Percentiles rank a stretch among this genome's conserved stretches.
These are phyloP conservation scores for Takakia lepidozioides DNA, from an alignment of 225 moss, liverwort and hornwort genomes.

Conservation along the genomic window DNA sequence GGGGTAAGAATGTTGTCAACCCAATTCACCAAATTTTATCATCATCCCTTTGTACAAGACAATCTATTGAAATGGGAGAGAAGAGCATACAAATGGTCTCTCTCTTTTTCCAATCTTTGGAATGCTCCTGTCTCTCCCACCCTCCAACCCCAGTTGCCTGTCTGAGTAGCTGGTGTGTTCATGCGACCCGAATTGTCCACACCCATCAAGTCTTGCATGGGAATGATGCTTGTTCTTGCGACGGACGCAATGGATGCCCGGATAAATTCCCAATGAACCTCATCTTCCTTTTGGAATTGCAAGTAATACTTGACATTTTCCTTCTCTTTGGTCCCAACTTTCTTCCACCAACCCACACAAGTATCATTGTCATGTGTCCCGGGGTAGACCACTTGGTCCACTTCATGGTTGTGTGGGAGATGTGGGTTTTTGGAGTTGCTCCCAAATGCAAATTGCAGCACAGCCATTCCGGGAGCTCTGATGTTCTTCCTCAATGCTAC, in stretches of 20 bases:
- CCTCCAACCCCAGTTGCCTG: constrained; percentile 46
- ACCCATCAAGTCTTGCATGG: constrained; percentile 79
- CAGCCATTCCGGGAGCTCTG: constrained; percentile 78
- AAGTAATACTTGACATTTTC: constrained; percentile 32
- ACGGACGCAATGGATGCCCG: constrained; percentile 44
- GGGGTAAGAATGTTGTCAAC: no score
- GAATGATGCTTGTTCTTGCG: constrained; percentile 61
- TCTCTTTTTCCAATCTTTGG: constrained; percentile 20
- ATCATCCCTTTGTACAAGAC: no score
- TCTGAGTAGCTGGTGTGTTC: constrained; percentile 60
- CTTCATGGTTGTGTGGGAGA: constrained; percentile 74
- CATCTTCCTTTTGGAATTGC: constrained; percentile 23
- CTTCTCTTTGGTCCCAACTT: constrained; percentile 7
- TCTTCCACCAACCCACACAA: constrained; percentile 39
- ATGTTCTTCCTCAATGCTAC: constrained; percentile 57
- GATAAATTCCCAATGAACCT: constrained; percentile 68
- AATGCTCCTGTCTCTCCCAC: constrained; percentile 29
- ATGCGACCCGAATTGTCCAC: constrained; percentile 65
- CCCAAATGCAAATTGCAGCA: constrained; percentile 69
- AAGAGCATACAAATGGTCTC: constrained; percentile 5
- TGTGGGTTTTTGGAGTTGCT: constrained; percentile 46
- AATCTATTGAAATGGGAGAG: constrained; percentile 31
- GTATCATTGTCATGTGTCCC: constrained; percentile 94
- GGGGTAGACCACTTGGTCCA: constrained; percentile 73
- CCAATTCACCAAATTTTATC: no score